These are phyloP conservation scores for Amorphotheca resinae DNA, from an alignment of 495 filamentous ascomycete species.

Conservation along the genomic window DNA sequence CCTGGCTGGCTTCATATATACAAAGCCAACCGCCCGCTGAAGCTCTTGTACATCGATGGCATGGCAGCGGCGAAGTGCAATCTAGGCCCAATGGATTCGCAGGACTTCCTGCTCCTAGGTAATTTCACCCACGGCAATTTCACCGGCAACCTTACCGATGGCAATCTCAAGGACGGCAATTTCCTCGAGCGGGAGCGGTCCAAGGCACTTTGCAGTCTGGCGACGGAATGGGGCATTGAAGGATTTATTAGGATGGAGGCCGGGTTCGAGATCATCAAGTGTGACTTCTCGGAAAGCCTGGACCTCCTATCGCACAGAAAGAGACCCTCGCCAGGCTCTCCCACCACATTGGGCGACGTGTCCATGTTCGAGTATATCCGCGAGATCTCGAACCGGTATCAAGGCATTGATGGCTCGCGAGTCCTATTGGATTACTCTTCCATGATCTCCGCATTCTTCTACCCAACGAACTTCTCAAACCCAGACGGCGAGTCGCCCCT, in stretches of 20 bases:
- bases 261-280: constrained; percentile 58
- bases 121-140: background rate
- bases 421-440: background rate
- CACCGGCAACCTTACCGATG: background rate
- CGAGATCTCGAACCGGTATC: background rate
- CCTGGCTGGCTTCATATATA: constrained; percentile 43
- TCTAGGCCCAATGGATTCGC: constrained; percentile 46
- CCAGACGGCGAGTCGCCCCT: background rate
- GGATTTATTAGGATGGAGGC: constrained; percentile 54
- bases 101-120: constrained; percentile 35
- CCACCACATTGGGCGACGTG: background rate
- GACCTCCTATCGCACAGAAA: background rate
- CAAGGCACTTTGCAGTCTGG: constrained; percentile 34
- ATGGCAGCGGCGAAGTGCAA: constrained; percentile 42
- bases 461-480: background rate
- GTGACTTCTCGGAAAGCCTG: constrained; percentile 30
- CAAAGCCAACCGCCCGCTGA: constrained; percentile 31
- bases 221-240: constrained; percentile 38
- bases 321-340: background rate
- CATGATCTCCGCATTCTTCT: background rate
- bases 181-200: constrained; percentile 25
- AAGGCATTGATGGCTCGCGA: background rate
- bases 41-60: constrained; percentile 48
- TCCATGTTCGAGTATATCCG: background rate
- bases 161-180: too few relatives aligned